These are phyloP conservation scores for Cryptosporidium sp. DNA, from an alignment of 169 alveolate species.

Conservation along the genomic window DNA sequence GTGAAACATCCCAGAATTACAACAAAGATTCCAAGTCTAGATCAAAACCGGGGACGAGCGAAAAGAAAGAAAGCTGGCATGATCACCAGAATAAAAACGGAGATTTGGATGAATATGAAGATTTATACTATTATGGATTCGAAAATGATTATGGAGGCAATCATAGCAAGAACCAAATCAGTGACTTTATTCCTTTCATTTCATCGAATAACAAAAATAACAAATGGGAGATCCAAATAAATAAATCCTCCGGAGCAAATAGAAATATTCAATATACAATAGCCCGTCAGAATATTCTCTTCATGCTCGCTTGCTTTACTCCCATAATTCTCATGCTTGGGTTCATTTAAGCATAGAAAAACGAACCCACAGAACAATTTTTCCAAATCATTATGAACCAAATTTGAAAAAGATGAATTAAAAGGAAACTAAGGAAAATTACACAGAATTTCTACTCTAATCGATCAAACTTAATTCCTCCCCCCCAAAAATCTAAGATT, in stretches of 20 bases:
- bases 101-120: conserved; percentile 8
- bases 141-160: neutral
- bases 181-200: conserved; percentile 3
- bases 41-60: neutral
- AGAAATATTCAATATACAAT: neutral
- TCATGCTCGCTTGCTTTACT: neutral
- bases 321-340: neutral
- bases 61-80: neutral
- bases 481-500: neutral
- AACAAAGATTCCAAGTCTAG: neutral
- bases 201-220: neutral
- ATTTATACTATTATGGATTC: conserved; percentile 1
- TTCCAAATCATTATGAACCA: neutral
- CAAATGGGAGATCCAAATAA: conserved; percentile 1
- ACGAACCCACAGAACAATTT: no score
- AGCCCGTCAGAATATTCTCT: neutral
- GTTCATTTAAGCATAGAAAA: neutral
- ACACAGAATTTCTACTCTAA: no score
- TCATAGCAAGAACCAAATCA: neutral
- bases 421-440: neutral
- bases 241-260: neutral
- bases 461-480: neutral
- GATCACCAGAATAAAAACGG: neutral
- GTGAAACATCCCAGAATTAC: neutral
- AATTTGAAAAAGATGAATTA: no score